Conservation (phyloP, 2,329 filamentous ascomycete genomes). For the Phyllosticta citribraziliensis region DNA sequence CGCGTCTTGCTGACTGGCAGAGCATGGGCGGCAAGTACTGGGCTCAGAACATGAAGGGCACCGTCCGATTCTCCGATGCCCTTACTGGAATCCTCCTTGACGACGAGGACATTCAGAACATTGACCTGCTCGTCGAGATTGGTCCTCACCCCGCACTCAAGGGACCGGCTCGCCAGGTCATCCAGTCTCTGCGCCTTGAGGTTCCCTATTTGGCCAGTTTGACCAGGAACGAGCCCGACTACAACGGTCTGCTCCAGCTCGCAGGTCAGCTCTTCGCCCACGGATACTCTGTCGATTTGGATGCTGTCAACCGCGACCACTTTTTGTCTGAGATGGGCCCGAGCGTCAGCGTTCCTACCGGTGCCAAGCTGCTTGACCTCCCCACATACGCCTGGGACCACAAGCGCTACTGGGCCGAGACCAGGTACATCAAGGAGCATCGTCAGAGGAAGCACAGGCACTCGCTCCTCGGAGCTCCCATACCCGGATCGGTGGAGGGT, state of each 20-base stretch:
- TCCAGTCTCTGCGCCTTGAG: not conserved
- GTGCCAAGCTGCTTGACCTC: slow-evolving; percentile 14
- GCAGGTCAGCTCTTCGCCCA: slow-evolving; percentile 15
- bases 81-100: slow-evolving; percentile 13
- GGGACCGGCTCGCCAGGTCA: slow-evolving; percentile 29
- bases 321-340: not conserved
- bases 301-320: slow-evolving; percentile 15
- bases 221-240: not conserved
- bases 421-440: slow-evolving; percentile 5
- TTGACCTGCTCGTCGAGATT: slow-evolving; percentile 32
- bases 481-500: slow-evolving; percentile 5
- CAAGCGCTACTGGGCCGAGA: slow-evolving; percentile 14
- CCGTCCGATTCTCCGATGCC: slow-evolving; percentile 38
- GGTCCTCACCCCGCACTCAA: slow-evolving; percentile 39
- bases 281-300: slow-evolving; percentile 14
- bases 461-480: slow-evolving; percentile 14
- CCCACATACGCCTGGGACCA: slow-evolving; percentile 21
- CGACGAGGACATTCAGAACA: slow-evolving; percentile 8
- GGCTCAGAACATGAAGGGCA: slow-evolving; percentile 36
- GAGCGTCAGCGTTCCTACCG: slow-evolving; percentile 2
- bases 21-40: slow-evolving; percentile 30
- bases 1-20: not conserved
- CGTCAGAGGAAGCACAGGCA: slow-evolving; percentile 11
- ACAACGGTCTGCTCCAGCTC: slow-evolving; percentile 8
- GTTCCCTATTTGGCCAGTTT: not conserved